Evolutionary conservation across 2,329 filamentous ascomycete genomes (phyloP), one percentile per base, ranked within the genome.

Genomic region (Akanthomyces uredinophilus): DNA sequence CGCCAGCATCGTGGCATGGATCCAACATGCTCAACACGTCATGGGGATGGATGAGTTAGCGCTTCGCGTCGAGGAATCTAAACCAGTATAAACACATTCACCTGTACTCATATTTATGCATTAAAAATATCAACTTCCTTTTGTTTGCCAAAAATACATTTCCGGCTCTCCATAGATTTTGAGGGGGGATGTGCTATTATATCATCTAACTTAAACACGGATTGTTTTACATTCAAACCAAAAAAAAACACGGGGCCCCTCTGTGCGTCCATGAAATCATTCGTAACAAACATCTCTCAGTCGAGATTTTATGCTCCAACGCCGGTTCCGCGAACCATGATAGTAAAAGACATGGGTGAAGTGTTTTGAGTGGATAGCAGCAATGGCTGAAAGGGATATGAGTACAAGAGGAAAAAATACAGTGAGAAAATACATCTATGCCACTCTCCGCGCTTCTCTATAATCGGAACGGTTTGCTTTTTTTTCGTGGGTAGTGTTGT

Each of bases 101-200:
- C 41, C 7, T 35, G 24, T 35, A 43, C 14, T 16, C 10, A 22
- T 22, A 56, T 5, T 46, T 46, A 10, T 29, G 18, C 41, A 4
- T 14, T 44, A 35, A n/a, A 60, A 52, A 55, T 32, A 44, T 43
- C 24, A 24, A 49, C 35, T 41, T 49, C 14, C 35, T 43, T 39
- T 41, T 61, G 27, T 55, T 61, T 43, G 35, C 51, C 51, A 60
- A 35, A 58, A 54, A 49, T 51, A 44, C 37, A 60, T 49, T 50
- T 60, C 44, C 27, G 37, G 60, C 50, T 61, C 10, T 65, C 61
- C 50, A 65, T 63, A 55, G 53, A 64, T 69, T 65, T 71, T 80
- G 82, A 84, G 82, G 77, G 81, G 82, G 79, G 83, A 84, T 79
- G 76, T 81, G 75, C 75, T 76, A 82, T 83, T 84, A 82, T 55